phyloP scores from a whole-genome alignment of 345 rosid genomes.

The Hypericum perforatum region DNA sequence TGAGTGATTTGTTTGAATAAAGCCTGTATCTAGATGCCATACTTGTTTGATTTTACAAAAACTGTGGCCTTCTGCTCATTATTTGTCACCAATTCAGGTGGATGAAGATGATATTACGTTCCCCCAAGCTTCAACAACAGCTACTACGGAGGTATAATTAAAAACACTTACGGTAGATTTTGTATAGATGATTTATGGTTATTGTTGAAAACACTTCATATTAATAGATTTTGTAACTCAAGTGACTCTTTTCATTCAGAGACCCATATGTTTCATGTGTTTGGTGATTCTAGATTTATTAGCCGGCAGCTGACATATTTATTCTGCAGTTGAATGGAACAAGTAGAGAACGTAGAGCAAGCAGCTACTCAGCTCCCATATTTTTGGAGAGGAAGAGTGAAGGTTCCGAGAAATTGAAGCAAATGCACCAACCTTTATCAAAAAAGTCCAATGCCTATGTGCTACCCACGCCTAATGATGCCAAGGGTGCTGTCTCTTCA shows the following conservation, averaged over 20 bases:
- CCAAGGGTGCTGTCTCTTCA: slow-evolving; percentile 32
- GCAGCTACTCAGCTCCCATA: slow-evolving; percentile 86
- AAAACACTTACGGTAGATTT: neutral
- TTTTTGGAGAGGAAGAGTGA: slow-evolving; percentile 64
- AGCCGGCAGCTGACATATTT: slow-evolving; percentile 1
- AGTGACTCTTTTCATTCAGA: too few species aligned
- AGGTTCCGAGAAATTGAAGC: slow-evolving; percentile 47
- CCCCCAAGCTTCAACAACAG: slow-evolving; percentile 33
- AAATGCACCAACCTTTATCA: slow-evolving; percentile 29
- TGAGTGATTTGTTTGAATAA: too few species aligned
- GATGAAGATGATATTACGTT: slow-evolving; percentile 48
- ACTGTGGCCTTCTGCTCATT: slow-evolving; percentile 9
- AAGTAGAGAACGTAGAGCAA: slow-evolving; percentile 35
- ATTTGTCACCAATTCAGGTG: slow-evolving; percentile 34
- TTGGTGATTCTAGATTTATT: neutral
- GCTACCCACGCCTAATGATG: slow-evolving; percentile 72
- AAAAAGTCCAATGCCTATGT: slow-evolving; percentile 51
- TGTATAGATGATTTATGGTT: too few species aligned
- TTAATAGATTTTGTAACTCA: too few species aligned
- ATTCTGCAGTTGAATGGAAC: slow-evolving; percentile 34
- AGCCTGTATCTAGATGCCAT: neutral
- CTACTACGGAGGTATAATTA: slow-evolving; percentile 40
- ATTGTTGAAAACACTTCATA: too few species aligned
- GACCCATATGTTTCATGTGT: neutral
- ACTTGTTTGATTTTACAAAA: neutral